Base-by-base conservation (phyloP, 257 asterid genomes). In the Solanum sparsipilum region DNA sequence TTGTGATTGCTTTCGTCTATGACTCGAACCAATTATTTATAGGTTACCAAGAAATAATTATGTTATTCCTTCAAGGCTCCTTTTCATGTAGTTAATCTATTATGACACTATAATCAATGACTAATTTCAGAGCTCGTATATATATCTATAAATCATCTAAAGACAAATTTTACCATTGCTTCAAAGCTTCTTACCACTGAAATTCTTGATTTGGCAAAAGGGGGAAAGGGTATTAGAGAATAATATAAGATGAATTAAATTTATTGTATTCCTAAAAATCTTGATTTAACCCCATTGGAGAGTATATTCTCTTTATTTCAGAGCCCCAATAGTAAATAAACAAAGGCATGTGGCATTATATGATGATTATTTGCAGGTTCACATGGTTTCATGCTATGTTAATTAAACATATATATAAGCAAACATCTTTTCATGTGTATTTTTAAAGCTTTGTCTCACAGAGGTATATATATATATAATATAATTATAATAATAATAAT, bases 291-390 rank as follows among this genome's bases (percentile, higher is more conserved):
- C 70, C 70, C 31, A 82, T 48, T 18, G 70, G 88, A 89, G 23
- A 87, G 86, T 84, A 87, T 85, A 87, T 63, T 76, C 78, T 87
- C 87, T 84, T 46, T 63, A 46, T 83, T 88, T 48, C 36, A 41
- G 85, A 36, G 87, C 60, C 88, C n/a, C 36, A 87, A 25, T 71
- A 65, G 63, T 82, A 86, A 88, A 82, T 88, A 88, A 79, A 91
- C 89, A 91, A 31, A 52, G 71, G 91, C 92, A 91, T 90, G 93
- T 90, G 93, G 91, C 87, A 82, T 90, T 89, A 88, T 91, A 92
- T 94, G 90, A 94, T 93, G 87, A 78, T 90, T 91, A 91, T 86
- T 89, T 88, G 92, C 93, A 88, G 87, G 68, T 89, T 89, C 96
- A 91, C 94, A 92, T 93, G 95, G 90, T 60, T 15, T 63, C 89